phyloP scores from a whole-genome alignment of 257 asterid genomes.

The Anisodus acutangulus region DNA sequence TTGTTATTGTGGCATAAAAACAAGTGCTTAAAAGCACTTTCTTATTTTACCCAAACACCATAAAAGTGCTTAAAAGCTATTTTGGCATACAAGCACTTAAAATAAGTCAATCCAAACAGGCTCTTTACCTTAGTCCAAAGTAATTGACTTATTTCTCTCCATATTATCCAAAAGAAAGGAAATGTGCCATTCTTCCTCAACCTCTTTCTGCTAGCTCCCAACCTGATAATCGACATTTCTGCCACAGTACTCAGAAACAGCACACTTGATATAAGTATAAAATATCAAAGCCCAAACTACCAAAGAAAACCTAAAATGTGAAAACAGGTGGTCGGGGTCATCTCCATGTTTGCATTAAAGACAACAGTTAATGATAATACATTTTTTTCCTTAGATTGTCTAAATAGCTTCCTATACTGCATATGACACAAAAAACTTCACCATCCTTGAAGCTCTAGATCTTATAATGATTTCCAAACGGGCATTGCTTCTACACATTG shows the following conservation, averaged over 20 bases:
- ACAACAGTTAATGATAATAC: background rate
- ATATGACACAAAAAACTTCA: background rate
- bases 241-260: background rate
- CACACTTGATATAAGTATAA: background rate
- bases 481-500: constrained; percentile 3
- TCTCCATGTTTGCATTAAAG: background rate
- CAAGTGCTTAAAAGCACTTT: too few relatives aligned
- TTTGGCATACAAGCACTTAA: too few relatives aligned
- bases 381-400: background rate
- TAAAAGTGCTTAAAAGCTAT: too few relatives aligned
- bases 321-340: background rate
- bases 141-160: background rate
- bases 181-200: background rate
- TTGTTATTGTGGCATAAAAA: too few relatives aligned
- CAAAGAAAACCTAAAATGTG: constrained; percentile 1
- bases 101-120: too few relatives aligned
- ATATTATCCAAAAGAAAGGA: background rate
- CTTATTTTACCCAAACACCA: too few relatives aligned
- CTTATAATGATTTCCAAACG: constrained; percentile 9
- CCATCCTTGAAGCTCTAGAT: constrained; percentile 23
- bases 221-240: background rate
- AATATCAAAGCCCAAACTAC: background rate
- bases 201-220: background rate
- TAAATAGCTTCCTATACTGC: background rate
- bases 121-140: background rate